Conservation (phyloP, 2,329 filamentous ascomycete species). For the Ceratocystiopsis sp. region DNA sequence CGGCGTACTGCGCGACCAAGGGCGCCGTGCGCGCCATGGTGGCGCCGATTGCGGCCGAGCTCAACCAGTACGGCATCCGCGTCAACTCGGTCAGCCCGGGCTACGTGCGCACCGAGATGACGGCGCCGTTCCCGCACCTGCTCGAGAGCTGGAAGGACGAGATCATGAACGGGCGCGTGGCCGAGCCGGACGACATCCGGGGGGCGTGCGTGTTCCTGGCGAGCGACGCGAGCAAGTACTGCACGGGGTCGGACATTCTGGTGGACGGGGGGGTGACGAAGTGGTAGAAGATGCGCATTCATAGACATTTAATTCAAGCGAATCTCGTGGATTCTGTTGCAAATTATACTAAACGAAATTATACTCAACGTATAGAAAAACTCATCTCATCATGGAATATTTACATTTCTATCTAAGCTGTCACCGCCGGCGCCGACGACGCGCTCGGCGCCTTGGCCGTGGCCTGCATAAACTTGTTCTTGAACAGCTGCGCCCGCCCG, state of each 20-base stretch:
- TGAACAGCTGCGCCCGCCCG: constrained; percentile 6
- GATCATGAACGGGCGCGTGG: constrained; percentile 54
- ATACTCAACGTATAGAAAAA: no score
- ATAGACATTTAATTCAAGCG: no score
- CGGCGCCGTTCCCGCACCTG: constrained; percentile 47
- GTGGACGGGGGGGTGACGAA: constrained; percentile 9
- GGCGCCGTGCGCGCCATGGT: constrained; percentile 46
- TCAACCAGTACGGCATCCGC: constrained; percentile 44
- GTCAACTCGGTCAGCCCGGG: constrained; percentile 52
- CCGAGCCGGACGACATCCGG: constrained; percentile 40
- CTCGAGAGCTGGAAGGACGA: constrained; percentile 46
- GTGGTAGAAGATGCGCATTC: no score
- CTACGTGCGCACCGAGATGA: constrained; percentile 56
- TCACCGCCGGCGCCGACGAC: no score
- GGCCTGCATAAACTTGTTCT: neutral
- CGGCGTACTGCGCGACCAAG: constrained; percentile 52
- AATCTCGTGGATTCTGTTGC: no score
- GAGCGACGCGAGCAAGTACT: constrained; percentile 35
- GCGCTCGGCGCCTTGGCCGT: no score
- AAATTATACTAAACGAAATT: no score
- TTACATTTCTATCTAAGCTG: no score
- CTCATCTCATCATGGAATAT: no score
- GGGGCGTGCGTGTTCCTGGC: constrained; percentile 44
- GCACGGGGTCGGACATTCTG: constrained; percentile 6
- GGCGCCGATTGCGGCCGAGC: constrained; percentile 43